phyloP scores from a whole-genome alignment of 768 basidiomycete genomes.

The Leccinum longicurvipes region DNA sequence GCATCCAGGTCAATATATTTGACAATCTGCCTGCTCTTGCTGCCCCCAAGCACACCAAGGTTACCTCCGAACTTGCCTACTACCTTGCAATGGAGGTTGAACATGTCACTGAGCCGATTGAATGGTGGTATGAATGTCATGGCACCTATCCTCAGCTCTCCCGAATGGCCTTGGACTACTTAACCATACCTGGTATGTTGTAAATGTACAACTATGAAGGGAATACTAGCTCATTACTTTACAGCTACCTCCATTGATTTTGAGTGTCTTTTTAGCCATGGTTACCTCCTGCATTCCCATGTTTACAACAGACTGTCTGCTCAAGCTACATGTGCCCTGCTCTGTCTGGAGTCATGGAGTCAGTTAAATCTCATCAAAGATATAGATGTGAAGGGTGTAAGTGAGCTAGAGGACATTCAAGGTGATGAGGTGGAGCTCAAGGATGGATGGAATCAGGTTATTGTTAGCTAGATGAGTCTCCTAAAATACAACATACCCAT shows the following conservation, averaged over 20 bases:
- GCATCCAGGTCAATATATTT: background rate
- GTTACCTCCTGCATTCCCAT: conserved; percentile 26
- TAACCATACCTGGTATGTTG: background rate
- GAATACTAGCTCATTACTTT: background rate
- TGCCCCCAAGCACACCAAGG: background rate
- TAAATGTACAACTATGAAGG: background rate
- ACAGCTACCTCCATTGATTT: conserved; percentile 34
- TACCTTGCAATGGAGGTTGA: background rate
- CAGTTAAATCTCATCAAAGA: conserved; percentile 25
- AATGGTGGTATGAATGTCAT: background rate
- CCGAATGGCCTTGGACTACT: conserved; percentile 2
- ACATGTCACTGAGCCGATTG: background rate
- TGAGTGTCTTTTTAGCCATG: conserved; percentile 27
- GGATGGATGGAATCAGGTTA: background rate
- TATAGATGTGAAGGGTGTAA: background rate
- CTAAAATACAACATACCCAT: background rate
- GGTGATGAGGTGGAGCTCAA: background rate
- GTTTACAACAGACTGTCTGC: conserved; percentile 23
- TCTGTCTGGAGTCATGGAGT: conserved; percentile 37
- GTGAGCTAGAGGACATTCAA: background rate
- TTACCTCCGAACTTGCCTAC: background rate
- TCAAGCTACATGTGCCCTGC: conserved; percentile 22
- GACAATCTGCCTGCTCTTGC: background rate
- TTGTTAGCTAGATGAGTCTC: too few species aligned
- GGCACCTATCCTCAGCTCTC: background rate